Conservation (phyloP, 176 grass and related monocot species). For the Elaeis guineensis region DNA sequence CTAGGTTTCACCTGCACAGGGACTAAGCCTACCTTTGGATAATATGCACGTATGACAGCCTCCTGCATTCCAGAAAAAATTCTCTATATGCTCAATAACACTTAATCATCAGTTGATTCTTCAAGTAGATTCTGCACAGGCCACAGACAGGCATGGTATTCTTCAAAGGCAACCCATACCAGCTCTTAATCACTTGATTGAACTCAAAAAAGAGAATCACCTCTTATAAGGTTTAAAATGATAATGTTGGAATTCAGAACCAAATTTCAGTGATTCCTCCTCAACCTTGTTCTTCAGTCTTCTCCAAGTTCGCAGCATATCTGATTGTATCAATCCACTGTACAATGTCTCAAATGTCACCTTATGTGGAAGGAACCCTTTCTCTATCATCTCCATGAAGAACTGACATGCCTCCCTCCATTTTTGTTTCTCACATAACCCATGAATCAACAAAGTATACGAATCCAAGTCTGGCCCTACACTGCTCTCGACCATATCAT, state of each 20-base stretch:
- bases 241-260: conserved; percentile 64
- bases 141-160: too few relatives aligned
- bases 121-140: too few relatives aligned
- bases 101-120: too few relatives aligned
- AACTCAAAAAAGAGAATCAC: conserved; percentile 15
- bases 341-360: conserved; percentile 82
- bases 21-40: too few relatives aligned
- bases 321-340: conserved; percentile 75
- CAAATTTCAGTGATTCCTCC: conserved; percentile 81
- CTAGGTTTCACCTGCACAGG: too few relatives aligned
- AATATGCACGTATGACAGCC: too few relatives aligned
- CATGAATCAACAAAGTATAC: conserved; percentile 81
- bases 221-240: conserved; percentile 87
- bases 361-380: conserved; percentile 85
- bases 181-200: too few relatives aligned
- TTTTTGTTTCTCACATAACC: conserved; percentile 54
- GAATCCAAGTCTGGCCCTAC: conserved; percentile 87
- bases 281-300: conserved; percentile 83
- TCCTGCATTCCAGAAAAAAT: too few relatives aligned
- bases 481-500: conserved; percentile 53
- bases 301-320: conserved; percentile 91
- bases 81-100: too few relatives aligned
- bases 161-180: too few relatives aligned
- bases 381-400: conserved; percentile 99
- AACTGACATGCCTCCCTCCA: conserved; percentile 91